Evolutionary conservation across 2,329 filamentous ascomycete genomes (phyloP).

Genomic region (Fusarium odoratissimum): DNA sequence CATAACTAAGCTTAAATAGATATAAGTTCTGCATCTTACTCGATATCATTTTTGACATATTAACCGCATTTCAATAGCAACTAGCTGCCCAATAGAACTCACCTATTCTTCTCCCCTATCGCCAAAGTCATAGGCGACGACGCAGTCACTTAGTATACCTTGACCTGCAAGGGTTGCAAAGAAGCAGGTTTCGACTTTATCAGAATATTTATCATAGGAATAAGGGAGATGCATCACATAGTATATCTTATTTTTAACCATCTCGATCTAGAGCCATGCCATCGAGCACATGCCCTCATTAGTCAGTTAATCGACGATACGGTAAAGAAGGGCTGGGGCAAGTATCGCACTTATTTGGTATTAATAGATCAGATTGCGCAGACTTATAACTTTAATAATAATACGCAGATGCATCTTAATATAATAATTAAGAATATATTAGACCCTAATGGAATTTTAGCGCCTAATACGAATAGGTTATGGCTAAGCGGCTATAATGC

Average conservation of each 20-base stretch:
- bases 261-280: slow-evolving; percentile 18
- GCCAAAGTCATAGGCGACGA: slow-evolving; percentile 36
- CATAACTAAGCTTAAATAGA: slow-evolving; percentile 35
- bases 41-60: fast-evolving
- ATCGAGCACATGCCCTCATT: slow-evolving; percentile 18
- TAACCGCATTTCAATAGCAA: neutral
- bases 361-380: slow-evolving; percentile 35
- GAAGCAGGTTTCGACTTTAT: slow-evolving; percentile 38
- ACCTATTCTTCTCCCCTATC: slow-evolving; percentile 41
- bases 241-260: slow-evolving; percentile 35
- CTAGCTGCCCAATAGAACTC: slow-evolving; percentile 38
- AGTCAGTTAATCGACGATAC: slow-evolving; percentile 26
- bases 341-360: slow-evolving; percentile 33
- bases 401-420: slow-evolving; percentile 30
- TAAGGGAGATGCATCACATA: slow-evolving; percentile 37
- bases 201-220: slow-evolving; percentile 31
- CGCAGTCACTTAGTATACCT: slow-evolving; percentile 24
- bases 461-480: slow-evolving; percentile 31
- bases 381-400: slow-evolving; percentile 34
- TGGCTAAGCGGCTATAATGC: slow-evolving; percentile 23
- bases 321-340: slow-evolving; percentile 28
- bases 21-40: slow-evolving; percentile 9
- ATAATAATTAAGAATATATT: slow-evolving; percentile 20
- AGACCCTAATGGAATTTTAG: slow-evolving; percentile 34
- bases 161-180: slow-evolving; percentile 23